A percentile compares a stretch with the other conserved stretches of the same genome.
Conservation (phyloP, 164 flowering plant genomes). For the Annona cherimola region DNA sequence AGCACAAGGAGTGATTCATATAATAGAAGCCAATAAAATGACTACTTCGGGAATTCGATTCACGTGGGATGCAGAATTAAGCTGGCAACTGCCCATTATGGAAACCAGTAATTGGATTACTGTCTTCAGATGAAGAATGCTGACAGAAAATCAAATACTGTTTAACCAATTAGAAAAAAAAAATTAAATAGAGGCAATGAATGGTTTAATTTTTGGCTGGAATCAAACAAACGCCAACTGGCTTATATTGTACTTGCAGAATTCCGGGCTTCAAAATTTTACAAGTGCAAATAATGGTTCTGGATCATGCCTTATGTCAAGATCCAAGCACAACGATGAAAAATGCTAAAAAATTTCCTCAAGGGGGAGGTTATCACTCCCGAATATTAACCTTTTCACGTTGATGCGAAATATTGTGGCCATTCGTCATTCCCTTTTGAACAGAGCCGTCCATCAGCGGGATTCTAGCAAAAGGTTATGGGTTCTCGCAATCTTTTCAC, state of each 20-base stretch:
- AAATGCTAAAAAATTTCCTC: neutral
- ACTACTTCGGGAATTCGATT: constrained; percentile 15
- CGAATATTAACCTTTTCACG: no score
- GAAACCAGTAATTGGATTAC: constrained; percentile 51
- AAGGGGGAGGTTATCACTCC: neutral
- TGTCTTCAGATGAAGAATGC: constrained; percentile 72
- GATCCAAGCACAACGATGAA: neutral
- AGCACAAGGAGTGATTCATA: neutral
- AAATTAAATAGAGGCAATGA: neutral
- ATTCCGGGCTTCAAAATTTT: no score
- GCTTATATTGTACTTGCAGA: neutral
- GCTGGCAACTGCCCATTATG: constrained; percentile 72
- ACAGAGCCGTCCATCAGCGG: no score
- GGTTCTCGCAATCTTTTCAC: no score
- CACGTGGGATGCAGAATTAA: constrained; percentile 41
- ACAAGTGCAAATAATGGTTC: neutral
- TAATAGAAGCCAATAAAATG: neutral
- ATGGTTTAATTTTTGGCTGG: neutral
- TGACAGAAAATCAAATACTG: constrained; percentile 26
- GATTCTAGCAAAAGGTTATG: no score
- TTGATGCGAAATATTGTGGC: no score
- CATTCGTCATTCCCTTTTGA: no score
- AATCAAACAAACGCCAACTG: neutral
- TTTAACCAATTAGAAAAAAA: neutral
- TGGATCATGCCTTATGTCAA: neutral